These are phyloP conservation scores for Fomitopsis pinicola DNA, from an alignment of 1,284 basidiomycete genomes.

Conservation along the genomic window DNA sequence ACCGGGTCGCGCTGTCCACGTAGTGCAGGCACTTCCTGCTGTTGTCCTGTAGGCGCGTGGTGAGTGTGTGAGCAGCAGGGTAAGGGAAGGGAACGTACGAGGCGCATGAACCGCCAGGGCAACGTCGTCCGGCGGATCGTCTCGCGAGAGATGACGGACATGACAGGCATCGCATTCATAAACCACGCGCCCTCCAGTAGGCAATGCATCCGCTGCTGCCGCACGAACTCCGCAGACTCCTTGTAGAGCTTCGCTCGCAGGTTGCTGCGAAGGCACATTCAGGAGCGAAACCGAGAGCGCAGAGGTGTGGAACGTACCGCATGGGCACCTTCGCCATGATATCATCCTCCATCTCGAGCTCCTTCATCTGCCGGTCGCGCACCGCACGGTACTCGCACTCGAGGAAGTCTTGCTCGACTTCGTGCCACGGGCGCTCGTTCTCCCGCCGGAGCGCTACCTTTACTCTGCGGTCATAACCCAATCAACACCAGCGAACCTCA, in stretches of 20 bases:
- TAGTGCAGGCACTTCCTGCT: constrained; percentile 80
- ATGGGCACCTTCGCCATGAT: constrained; percentile 81
- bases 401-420: constrained; percentile 82
- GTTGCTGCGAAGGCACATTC: constrained; percentile 46
- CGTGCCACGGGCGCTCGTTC: constrained; percentile 77
- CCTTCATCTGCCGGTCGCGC: constrained; percentile 90
- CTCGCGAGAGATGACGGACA: constrained; percentile 44
- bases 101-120: constrained; percentile 76
- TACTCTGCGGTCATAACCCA: constrained; percentile 41
- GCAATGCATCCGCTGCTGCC: constrained; percentile 87
- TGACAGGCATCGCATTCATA: constrained; percentile 62
- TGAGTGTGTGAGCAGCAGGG: neutral
- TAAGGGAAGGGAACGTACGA: constrained; percentile 40
- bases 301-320: constrained; percentile 44
- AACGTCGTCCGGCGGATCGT: constrained; percentile 50
- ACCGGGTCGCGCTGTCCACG: constrained; percentile 74
- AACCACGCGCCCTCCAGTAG: constrained; percentile 91
- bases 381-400: constrained; percentile 85
- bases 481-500: neutral
- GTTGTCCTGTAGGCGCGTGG: constrained; percentile 48
- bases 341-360: constrained; percentile 90
- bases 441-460: constrained; percentile 78
- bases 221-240: constrained; percentile 91
- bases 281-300: neutral
- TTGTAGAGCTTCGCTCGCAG: constrained; percentile 84